Percentiles rank a stretch among this genome's conserved stretches.
phyloP scores from a whole-genome alignment of 2,329 filamentous ascomycete genomes.

The Pseudogymnoascus sp. region DNA sequence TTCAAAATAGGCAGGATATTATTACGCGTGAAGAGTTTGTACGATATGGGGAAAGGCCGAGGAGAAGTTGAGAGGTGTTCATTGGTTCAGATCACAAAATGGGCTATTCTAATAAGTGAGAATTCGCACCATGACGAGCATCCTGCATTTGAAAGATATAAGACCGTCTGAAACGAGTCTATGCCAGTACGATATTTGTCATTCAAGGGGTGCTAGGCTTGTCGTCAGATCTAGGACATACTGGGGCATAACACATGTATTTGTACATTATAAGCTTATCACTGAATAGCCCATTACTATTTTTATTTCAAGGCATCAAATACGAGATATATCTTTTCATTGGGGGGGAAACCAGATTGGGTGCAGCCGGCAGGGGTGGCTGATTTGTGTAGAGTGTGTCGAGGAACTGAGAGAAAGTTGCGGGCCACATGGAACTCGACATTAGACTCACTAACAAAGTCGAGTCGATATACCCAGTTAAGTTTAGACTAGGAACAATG shows the following conservation, averaged over 20 bases:
- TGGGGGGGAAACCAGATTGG: neutral
- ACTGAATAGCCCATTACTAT: neutral
- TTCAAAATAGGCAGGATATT: neutral
- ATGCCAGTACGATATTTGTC: neutral
- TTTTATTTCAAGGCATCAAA: neutral
- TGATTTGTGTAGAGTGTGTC: neutral
- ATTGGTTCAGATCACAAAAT: neutral
- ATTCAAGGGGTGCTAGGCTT: neutral
- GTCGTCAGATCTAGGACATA: neutral
- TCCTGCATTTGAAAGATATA: neutral
- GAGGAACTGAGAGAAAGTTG: neutral
- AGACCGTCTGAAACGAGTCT: neutral
- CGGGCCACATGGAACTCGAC: neutral
- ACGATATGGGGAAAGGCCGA: neutral
- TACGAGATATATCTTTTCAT: neutral
- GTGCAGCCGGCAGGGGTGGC: neutral
- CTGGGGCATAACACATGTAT: neutral
- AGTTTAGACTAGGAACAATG: neutral
- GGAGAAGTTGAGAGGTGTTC: neutral
- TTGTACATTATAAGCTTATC: neutral
- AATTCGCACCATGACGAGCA: neutral
- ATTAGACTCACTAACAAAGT: neutral
- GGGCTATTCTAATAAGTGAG: neutral
- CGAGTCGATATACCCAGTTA: neutral
- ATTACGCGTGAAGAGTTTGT: neutral